phyloP scores from a whole-genome alignment of 2,329 filamentous ascomycete genomes.

The Neofusicoccum kwambonambiense region DNA sequence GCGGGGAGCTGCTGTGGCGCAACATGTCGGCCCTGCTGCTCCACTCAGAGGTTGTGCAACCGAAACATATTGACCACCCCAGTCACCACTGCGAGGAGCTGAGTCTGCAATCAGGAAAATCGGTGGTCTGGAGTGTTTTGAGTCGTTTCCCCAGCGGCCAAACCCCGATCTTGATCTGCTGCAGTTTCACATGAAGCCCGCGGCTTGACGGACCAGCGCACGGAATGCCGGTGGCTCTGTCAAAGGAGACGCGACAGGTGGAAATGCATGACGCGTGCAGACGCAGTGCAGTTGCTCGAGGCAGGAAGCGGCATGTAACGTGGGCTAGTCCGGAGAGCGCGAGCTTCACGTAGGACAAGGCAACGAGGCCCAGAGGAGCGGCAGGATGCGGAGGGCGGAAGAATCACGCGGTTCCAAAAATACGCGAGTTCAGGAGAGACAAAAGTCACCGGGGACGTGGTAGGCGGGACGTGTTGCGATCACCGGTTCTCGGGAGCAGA shows the following conservation, averaged over 20 bases:
- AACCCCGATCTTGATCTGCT: neutral
- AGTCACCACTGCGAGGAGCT: neutral
- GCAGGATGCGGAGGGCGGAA: neutral
- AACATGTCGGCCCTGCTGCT: neutral
- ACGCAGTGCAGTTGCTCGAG: neutral
- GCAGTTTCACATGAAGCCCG: neutral
- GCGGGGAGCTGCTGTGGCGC: neutral
- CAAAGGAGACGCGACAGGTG: neutral
- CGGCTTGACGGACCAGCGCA: neutral
- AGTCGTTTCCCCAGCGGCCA: neutral
- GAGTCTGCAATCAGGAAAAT: neutral
- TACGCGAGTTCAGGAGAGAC: neutral
- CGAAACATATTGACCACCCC: neutral
- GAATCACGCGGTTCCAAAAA: conserved; percentile 1
- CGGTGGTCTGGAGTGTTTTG: neutral
- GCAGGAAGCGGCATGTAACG: neutral
- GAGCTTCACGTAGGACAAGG: neutral
- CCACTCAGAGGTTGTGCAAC: neutral
- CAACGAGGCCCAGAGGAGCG: neutral
- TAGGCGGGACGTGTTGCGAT: neutral
- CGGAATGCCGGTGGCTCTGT: neutral
- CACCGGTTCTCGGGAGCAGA: neutral
- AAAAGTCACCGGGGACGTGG: neutral
- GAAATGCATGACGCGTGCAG: neutral
- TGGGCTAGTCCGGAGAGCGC: neutral